phyloP scores from a whole-genome alignment of 2,329 filamentous ascomycete species.

The Polytolypa hystricis region DNA sequence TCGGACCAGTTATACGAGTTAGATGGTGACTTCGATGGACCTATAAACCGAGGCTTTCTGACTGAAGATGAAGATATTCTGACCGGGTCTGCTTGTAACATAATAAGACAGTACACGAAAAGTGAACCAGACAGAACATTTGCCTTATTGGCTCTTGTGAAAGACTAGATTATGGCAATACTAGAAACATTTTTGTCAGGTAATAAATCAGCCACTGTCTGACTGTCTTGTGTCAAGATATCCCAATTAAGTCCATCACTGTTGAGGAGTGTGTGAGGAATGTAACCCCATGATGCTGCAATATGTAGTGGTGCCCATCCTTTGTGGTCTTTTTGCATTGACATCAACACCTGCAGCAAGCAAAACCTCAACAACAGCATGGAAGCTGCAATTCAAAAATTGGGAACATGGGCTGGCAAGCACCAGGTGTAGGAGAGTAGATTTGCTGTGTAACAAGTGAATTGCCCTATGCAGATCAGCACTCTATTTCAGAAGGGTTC shows the following conservation, averaged over 20 bases:
- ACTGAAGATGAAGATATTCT: constrained; percentile 5
- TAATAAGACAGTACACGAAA: constrained; percentile 8
- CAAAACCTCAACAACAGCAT: constrained; percentile 3
- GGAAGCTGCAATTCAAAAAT: neutral
- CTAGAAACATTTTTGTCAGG: neutral
- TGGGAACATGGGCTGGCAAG: constrained; percentile 2
- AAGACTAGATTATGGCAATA: neutral
- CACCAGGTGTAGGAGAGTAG: constrained; percentile 7
- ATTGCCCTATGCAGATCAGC: constrained; percentile 3
- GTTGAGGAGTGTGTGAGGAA: neutral
- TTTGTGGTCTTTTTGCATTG: constrained; percentile 5
- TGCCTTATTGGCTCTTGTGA: constrained; percentile 7
- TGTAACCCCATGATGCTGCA: constrained; percentile 5
- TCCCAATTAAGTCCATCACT: constrained; percentile 2
- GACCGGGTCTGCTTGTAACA: neutral
- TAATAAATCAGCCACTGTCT: constrained; percentile 1
- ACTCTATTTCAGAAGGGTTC: constrained; percentile 4
- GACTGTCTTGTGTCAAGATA: constrained; percentile 1
- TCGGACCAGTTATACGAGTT: constrained; percentile 7
- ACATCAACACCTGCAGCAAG: constrained; percentile 3
- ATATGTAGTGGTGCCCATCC: constrained; percentile 5
- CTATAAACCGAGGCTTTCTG: constrained; percentile 3
- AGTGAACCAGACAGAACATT: constrained; percentile 5
- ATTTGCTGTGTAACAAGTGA: neutral
- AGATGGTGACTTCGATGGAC: constrained; percentile 4